Conservation (phyloP, 305 asterid species). For the Fraxinus latifolia region DNA sequence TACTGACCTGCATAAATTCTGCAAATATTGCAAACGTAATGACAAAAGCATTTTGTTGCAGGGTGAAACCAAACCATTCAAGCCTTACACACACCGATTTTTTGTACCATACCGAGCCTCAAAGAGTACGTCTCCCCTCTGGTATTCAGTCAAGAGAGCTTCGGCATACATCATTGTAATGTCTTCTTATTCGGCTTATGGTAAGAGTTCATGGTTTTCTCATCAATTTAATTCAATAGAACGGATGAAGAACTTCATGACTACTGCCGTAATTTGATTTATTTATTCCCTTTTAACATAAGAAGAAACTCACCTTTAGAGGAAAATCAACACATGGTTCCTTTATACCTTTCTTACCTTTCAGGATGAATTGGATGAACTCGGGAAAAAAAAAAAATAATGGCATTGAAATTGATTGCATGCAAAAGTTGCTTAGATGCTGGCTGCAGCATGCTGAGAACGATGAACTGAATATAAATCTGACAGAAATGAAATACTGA, state of each 20-base stretch:
- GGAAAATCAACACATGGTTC: neutral
- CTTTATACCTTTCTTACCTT: neutral
- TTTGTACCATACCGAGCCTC: constrained; percentile 46
- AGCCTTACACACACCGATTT: constrained; percentile 55
- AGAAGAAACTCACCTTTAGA: neutral
- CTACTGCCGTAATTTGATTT: neutral
- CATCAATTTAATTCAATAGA: neutral
- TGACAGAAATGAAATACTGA: neutral
- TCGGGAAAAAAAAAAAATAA: neutral
- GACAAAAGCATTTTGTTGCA: constrained; percentile 14
- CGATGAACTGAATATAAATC: neutral
- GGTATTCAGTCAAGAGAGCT: constrained; percentile 73
- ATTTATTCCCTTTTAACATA: neutral
- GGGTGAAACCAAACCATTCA: constrained; percentile 62
- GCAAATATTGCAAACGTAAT: neutral
- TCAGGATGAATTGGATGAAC: neutral
- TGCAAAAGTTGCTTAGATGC: neutral
- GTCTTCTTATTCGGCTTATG: constrained; percentile 67
- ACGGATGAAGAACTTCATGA: neutral
- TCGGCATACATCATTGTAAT: constrained; percentile 60
- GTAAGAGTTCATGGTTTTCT: constrained; percentile 25
- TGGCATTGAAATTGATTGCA: neutral
- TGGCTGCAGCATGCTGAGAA: neutral
- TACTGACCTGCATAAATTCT: neutral
- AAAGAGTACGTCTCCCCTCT: constrained; percentile 54